Evolutionary conservation across 768 basidiomycete species (phyloP).

Genomic region (Phaeotremella fagi): DNA sequence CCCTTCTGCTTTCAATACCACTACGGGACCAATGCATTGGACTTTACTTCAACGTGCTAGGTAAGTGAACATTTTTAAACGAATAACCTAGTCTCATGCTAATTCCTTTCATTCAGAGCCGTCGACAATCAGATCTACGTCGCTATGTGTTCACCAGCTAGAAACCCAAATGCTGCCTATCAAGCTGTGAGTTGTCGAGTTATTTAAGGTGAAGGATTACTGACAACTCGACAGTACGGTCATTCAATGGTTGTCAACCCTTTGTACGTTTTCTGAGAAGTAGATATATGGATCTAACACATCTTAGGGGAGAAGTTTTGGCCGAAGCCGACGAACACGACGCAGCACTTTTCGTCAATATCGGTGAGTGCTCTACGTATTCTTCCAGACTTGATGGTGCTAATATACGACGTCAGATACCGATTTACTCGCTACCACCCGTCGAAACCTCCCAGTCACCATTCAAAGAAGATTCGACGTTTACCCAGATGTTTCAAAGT

Average conservation of each 20-base stretch:
- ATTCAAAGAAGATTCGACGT: slow-evolving; percentile 87
- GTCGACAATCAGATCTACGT: slow-evolving; percentile 96
- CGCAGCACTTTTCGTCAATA: slow-evolving; percentile 69
- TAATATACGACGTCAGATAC: slow-evolving; percentile 53
- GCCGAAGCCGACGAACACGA: slow-evolving; percentile 71
- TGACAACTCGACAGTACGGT: slow-evolving; percentile 47
- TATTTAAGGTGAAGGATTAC: too few relatives aligned
- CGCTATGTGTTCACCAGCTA: slow-evolving; percentile 91
- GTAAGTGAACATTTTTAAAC: slow-evolving; percentile 50
- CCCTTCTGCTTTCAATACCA: slow-evolving; percentile 90
- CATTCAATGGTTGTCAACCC: slow-evolving; percentile 90
- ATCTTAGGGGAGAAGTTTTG: slow-evolving; percentile 65
- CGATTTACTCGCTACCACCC: slow-evolving; percentile 59
- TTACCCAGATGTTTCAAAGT: slow-evolving; percentile 68
- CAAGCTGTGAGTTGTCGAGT: slow-evolving; percentile 61
- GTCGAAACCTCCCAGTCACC: slow-evolving; percentile 86
- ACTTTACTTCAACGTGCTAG: slow-evolving; percentile 79
- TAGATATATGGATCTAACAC: background rate
- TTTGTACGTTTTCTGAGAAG: slow-evolving; percentile 56
- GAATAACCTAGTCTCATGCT: background rate
- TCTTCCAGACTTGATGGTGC: background rate
- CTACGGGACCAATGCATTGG: slow-evolving; percentile 96
- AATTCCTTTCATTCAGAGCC: slow-evolving; percentile 58
- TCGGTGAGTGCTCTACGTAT: slow-evolving; percentile 58
- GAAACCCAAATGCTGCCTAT: slow-evolving; percentile 73